phyloP scores from a whole-genome alignment of 805 yeast genomes.

The Candida coquimbonensis region DNA sequence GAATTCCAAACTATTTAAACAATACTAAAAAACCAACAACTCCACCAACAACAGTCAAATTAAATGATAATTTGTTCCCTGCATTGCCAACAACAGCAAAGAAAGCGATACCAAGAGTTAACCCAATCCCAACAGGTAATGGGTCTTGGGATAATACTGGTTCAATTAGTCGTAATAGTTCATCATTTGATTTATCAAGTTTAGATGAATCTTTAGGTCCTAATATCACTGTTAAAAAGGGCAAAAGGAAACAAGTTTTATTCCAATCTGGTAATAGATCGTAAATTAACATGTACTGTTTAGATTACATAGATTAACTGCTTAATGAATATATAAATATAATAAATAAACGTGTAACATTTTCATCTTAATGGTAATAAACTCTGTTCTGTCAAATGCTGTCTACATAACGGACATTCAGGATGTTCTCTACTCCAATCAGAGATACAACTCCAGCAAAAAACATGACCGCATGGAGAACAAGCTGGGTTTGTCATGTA shows the following conservation, averaged over 20 bases:
- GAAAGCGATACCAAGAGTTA: conserved; percentile 49
- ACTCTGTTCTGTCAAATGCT: conserved; percentile 37
- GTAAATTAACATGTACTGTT: neutral
- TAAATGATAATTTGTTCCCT: conserved; percentile 38
- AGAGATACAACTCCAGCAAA: conserved; percentile 85
- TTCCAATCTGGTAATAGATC: conserved; percentile 43
- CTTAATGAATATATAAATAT: neutral
- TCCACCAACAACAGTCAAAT: conserved; percentile 7
- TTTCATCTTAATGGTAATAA: conserved; percentile 19
- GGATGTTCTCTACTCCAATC: conserved; percentile 86
- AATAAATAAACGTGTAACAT: neutral
- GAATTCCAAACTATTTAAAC: conserved; percentile 12
- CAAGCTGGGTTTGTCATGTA: conserved; percentile 76
- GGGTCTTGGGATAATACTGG: conserved; percentile 25
- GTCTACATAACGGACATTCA: conserved; percentile 91
- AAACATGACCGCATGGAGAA: conserved; percentile 87
- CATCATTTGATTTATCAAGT: conserved; percentile 9
- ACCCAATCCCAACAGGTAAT: conserved; percentile 37
- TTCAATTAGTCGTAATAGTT: conserved; percentile 11
- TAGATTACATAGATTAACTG: too few relatives aligned
- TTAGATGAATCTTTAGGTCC: conserved; percentile 17
- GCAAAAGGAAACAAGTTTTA: conserved; percentile 47
- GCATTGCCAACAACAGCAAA: conserved; percentile 37
- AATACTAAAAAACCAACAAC: conserved; percentile 4
- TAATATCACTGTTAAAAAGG: conserved; percentile 21